phyloP scores from a whole-genome alignment of 495 filamentous ascomycete genomes.

The Penicillium simplicissimum region DNA sequence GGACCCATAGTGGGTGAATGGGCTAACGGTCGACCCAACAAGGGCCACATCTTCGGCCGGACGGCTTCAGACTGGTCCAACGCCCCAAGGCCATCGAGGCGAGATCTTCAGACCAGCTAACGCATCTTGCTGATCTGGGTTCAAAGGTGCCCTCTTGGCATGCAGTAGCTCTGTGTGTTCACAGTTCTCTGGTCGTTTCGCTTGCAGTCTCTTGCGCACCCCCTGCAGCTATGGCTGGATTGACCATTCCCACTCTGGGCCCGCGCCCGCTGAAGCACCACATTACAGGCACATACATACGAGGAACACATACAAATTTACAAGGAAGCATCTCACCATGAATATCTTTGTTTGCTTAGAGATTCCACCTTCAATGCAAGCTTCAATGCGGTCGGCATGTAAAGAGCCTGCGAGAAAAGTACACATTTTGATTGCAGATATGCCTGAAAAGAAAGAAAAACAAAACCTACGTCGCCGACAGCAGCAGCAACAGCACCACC shows the following conservation, averaged over 20 bases:
- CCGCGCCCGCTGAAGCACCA: background rate
- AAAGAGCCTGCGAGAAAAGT: conserved; percentile 4
- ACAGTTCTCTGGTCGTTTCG: background rate
- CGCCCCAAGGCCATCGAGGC: conserved; percentile 20
- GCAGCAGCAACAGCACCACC: background rate
- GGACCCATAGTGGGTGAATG: conserved; percentile 24
- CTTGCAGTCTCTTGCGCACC: background rate
- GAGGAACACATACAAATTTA: background rate
- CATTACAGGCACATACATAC: conserved; percentile 1
- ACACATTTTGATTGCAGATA: background rate
- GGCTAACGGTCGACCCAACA: conserved; percentile 27
- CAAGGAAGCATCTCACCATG: background rate
- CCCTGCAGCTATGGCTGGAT: conserved; percentile 4
- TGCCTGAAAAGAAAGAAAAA: background rate
- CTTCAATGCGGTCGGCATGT: conserved; percentile 12
- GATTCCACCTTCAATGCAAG: conserved; percentile 11
- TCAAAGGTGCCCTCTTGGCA: conserved; percentile 10
- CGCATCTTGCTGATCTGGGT: conserved; percentile 19
- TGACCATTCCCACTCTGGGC: background rate
- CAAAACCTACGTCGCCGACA: background rate
- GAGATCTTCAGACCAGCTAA: conserved; percentile 26
- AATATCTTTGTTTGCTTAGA: background rate
- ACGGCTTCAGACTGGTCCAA: conserved; percentile 11
- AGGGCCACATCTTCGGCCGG: conserved; percentile 16
- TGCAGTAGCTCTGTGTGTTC: background rate